Evolutionary conservation across 805 yeast genomes (phyloP).

Genomic region (Peterozyma xylosa): DNA sequence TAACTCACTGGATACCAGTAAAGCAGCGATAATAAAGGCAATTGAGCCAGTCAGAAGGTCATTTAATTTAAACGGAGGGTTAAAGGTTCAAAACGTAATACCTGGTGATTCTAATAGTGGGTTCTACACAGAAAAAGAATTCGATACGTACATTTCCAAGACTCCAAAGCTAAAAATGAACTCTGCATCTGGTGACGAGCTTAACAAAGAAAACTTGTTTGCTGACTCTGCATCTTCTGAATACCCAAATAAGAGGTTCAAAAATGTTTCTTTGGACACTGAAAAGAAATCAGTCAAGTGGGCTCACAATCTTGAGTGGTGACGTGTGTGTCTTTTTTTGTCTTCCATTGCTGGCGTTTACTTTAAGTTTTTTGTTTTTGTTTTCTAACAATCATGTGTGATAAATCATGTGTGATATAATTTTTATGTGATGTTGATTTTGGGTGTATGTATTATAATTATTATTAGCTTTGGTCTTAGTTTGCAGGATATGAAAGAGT

Average conservation of each 20-base stretch:
- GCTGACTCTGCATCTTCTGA: too few relatives aligned
- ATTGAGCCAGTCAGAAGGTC: slow-evolving; percentile 10
- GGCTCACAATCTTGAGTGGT: slow-evolving; percentile 12
- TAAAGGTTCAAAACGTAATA: slow-evolving; percentile 1
- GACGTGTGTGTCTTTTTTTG: background rate
- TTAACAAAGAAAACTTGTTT: slow-evolving; percentile 3
- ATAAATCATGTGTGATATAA: too few relatives aligned
- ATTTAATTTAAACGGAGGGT: background rate
- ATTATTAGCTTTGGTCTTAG: too few relatives aligned
- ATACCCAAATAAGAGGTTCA: slow-evolving; percentile 1
- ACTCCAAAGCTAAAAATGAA: slow-evolving; percentile 1
- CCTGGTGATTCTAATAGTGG: slow-evolving; percentile 13
- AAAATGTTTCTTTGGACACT: background rate
- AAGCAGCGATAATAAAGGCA: slow-evolving; percentile 28
- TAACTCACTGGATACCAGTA: slow-evolving; percentile 20
- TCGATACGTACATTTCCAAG: slow-evolving; percentile 15
- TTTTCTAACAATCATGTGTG: too few relatives aligned
- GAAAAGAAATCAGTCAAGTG: slow-evolving; percentile 7
- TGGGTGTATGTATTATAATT: too few relatives aligned
- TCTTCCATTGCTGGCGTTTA: too few relatives aligned
- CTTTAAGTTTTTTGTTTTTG: too few relatives aligned
- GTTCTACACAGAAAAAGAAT: slow-evolving; percentile 21
- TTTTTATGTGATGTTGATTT: too few relatives aligned
- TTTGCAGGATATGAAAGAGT: too few relatives aligned
- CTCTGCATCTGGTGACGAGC: background rate